Evolutionary conservation across 345 rosid genomes (phyloP), one percentile per base, ranked within the genome.

Genomic region (Lenwebbia sp.): DNA sequence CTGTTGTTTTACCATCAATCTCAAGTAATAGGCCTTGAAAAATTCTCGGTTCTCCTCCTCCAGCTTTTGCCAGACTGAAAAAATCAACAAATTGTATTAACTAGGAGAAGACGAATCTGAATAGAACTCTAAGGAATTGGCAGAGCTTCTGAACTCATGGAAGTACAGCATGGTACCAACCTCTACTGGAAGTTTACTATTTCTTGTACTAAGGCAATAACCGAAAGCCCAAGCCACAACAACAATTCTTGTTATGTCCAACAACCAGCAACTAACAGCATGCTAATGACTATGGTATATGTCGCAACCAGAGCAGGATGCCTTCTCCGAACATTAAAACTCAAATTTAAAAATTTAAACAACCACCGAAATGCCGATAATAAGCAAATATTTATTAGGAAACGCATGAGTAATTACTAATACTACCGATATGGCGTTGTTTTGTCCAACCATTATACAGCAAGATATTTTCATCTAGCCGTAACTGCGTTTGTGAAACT

Each of bases 41-140:
- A 98, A 98, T 13, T 96, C 99, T 40, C 90, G 91, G 89, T 98
- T 98, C 91, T 96, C 98, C 91, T 96, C 99, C 90, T 98, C 99
- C 88, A 98, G 99, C 93, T 96, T 96, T 94, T 98, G 97, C 99
- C 99, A 98, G 90, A 98, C 99, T 98, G 90, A 81, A 85, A 88
- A 81, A 51, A 56, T 47, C 49, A 53, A 87, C 25, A 51, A 49
- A 57, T 41, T 11, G 37, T 44, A 70, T 60, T 51, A 10, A 50
- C 21, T 17, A 19, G 44, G 28, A 41, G 21, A 23, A 6, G 85
- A 30, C 53, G 28, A 41, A 70, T 33, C 47, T 19, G 47, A 19
- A 37, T 70, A 70, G 47, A 47, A 70, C 25, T 33, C 76, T 5
- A 58, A 12, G 65, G 17, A 58, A 58, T n/a, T 58, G 62, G 62